Conservation (phyloP, 495 filamentous ascomycete species). For the Sordaria brevicollis region DNA sequence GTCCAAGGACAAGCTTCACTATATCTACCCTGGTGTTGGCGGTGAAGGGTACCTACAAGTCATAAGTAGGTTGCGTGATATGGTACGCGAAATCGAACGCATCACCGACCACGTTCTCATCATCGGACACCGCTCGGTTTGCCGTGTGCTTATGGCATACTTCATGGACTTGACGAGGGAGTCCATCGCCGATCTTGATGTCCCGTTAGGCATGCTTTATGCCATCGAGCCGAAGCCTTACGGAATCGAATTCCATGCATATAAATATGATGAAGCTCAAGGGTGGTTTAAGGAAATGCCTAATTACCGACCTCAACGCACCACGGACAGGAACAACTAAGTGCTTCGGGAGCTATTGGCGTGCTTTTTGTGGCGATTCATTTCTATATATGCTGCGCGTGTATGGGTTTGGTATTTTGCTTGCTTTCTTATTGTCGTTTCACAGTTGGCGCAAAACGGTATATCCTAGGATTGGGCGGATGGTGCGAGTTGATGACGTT, state of each 20-base stretch:
- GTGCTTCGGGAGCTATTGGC: background rate
- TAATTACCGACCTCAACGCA: constrained; percentile 58
- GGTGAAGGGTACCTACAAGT: constrained; percentile 96
- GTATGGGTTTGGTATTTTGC: background rate
- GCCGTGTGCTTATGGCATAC: constrained; percentile 86
- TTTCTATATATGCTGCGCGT: background rate
- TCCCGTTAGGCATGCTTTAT: constrained; percentile 85
- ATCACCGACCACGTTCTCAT: constrained; percentile 92
- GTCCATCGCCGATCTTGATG: constrained; percentile 84
- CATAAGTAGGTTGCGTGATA: constrained; percentile 87
- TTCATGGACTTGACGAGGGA: constrained; percentile 85
- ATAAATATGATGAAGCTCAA: constrained; percentile 65
- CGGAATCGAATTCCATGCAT: constrained; percentile 91
- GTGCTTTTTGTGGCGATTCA: background rate
- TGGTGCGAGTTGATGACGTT: background rate
- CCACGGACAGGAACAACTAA: constrained; percentile 32
- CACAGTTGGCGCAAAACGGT: background rate
- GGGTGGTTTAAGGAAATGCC: constrained; percentile 77
- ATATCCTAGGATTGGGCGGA: background rate
- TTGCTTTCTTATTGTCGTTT: background rate
- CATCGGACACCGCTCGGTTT: constrained; percentile 81
- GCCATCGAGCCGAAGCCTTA: constrained; percentile 96
- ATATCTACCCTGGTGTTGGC: constrained; percentile 89
- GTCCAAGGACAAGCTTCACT: constrained; percentile 73
- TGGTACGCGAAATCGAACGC: constrained; percentile 93